Percentiles rank a stretch among this genome's conserved stretches.
phyloP scores from a whole-genome alignment of 2,329 filamentous ascomycete genomes.

The Sporothrix mexicana region DNA sequence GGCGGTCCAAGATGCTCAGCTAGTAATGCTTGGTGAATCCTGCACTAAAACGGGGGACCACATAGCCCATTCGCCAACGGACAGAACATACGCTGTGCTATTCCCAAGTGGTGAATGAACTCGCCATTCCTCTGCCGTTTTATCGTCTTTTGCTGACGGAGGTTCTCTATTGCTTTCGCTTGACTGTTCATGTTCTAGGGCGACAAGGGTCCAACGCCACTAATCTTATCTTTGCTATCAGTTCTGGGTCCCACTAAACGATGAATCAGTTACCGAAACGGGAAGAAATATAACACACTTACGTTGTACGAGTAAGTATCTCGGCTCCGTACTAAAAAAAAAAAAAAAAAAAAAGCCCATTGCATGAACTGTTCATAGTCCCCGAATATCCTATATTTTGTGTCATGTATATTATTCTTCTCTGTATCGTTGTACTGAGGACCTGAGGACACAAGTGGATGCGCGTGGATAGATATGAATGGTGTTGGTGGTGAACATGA shows the following conservation, averaged over 20 bases:
- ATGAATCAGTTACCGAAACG: background rate
- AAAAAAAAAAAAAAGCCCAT: too few relatives aligned
- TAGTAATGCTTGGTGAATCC: background rate
- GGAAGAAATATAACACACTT: background rate
- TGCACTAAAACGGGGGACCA: slow-evolving; percentile 4
- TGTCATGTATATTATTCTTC: background rate
- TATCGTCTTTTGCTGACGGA: background rate
- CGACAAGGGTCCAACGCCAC: background rate
- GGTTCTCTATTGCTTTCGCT: background rate
- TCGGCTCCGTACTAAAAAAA: background rate
- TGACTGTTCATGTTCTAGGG: background rate
- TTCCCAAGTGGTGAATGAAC: background rate
- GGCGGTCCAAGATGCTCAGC: background rate
- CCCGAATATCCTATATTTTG: background rate
- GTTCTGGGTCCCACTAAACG: background rate
- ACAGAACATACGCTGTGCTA: background rate
- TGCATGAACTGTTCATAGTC: too few relatives aligned
- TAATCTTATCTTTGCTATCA: background rate
- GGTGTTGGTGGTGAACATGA: too few relatives aligned
- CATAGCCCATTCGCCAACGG: background rate
- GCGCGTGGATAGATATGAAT: too few relatives aligned
- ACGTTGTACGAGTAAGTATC: background rate
- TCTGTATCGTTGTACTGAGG: too few relatives aligned
- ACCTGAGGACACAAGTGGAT: too few relatives aligned
- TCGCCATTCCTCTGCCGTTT: background rate